These are phyloP conservation scores for Malassezia globosa DNA, from an alignment of 1,284 basidiomycete genomes.

Conservation along the genomic window DNA sequence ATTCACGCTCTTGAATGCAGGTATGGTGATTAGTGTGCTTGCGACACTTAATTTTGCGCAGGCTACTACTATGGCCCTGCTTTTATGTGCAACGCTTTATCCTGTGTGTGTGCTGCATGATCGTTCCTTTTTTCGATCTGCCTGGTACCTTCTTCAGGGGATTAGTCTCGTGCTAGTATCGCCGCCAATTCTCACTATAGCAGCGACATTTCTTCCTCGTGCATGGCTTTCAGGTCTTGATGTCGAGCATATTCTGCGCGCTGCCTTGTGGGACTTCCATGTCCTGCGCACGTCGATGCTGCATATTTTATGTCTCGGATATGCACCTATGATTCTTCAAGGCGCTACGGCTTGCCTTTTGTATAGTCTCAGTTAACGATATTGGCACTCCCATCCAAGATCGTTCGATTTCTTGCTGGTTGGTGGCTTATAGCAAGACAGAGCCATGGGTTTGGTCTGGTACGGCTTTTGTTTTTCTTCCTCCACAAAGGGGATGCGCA, in stretches of 20 bases:
- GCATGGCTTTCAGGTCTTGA: too few species aligned
- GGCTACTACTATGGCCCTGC: conserved; percentile 20
- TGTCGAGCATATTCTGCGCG: not conserved
- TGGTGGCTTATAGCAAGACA: too few species aligned
- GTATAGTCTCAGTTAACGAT: conserved; percentile 3
- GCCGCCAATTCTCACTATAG: not conserved
- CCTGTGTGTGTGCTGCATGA: not conserved
- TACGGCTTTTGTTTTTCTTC: too few species aligned
- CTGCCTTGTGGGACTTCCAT: conserved; percentile 13
- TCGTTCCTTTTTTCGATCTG: too few species aligned
- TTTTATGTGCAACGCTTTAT: conserved; percentile 13
- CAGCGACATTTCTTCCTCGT: not conserved
- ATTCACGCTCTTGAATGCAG: conserved; percentile 31
- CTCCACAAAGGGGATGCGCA: too few species aligned
- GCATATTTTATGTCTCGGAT: conserved; percentile 7
- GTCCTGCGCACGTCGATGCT: conserved; percentile 9
- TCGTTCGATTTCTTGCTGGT: too few species aligned
- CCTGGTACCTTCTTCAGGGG: too few species aligned
- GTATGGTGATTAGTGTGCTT: conserved; percentile 29
- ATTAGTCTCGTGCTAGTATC: not conserved
- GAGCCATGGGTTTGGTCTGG: too few species aligned
- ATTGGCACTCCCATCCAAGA: conserved; percentile 1
- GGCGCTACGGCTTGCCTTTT: conserved; percentile 1
- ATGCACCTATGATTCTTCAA: conserved; percentile 11
- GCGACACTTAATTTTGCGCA: conserved; percentile 34